Percentiles rank a stretch among this genome's conserved stretches.
Conservation (phyloP, 1,139 yeast species). For the Yamadazyma friedrichii region DNA sequence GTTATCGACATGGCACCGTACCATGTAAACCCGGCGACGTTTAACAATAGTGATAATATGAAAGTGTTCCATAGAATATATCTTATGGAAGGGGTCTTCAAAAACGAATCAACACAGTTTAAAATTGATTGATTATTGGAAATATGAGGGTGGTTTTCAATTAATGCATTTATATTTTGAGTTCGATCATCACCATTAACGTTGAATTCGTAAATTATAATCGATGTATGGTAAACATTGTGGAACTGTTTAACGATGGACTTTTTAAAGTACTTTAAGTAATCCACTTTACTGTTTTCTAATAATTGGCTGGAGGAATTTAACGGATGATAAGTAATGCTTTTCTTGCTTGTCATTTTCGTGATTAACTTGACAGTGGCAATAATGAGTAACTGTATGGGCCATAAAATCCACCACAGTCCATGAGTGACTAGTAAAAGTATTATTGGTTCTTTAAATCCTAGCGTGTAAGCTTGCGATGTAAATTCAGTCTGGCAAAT, state of each 20-base stretch:
- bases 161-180: slow-evolving; percentile 32
- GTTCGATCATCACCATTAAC: slow-evolving; percentile 36
- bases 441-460: slow-evolving; percentile 69
- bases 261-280: slow-evolving; percentile 36
- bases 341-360: slow-evolving; percentile 3
- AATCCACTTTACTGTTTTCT: slow-evolving; percentile 16
- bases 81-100: slow-evolving; percentile 44
- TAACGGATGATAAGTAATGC: slow-evolving; percentile 28
- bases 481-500: slow-evolving; percentile 82
- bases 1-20: slow-evolving; percentile 80
- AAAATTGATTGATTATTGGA: slow-evolving; percentile 38
- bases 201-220: slow-evolving; percentile 44
- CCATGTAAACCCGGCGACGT: slow-evolving; percentile 83
- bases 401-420: slow-evolving; percentile 77
- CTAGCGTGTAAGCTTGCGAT: slow-evolving; percentile 60
- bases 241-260: slow-evolving; percentile 49
- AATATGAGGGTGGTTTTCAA: slow-evolving; percentile 43
- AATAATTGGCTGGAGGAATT: slow-evolving; percentile 16
- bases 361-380: slow-evolving; percentile 34
- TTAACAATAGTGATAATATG: slow-evolving; percentile 56
- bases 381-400: slow-evolving; percentile 58
- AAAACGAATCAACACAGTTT: slow-evolving; percentile 35
- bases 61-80: slow-evolving; percentile 47
- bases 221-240: slow-evolving; percentile 50
- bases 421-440: slow-evolving; percentile 73